Percentiles rank a stretch among this genome's conserved stretches.
These are phyloP conservation scores for Aspergillus olivimuriae DNA, from an alignment of 495 filamentous ascomycete genomes.

Conservation along the genomic window DNA sequence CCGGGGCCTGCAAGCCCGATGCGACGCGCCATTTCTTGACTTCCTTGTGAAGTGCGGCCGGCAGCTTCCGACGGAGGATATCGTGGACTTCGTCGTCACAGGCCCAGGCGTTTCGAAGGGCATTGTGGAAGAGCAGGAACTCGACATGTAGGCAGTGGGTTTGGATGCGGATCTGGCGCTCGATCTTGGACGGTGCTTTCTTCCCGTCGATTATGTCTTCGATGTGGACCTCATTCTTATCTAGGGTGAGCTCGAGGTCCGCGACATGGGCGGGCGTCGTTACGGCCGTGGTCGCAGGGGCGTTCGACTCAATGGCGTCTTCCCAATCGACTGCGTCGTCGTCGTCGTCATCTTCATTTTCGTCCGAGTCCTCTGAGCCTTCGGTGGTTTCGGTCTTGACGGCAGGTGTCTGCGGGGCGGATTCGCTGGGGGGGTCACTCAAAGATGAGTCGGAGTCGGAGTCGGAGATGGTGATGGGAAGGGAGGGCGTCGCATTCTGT, in stretches of 20 bases:
- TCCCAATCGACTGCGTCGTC: constrained; percentile 82
- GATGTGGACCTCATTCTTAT: constrained; percentile 49
- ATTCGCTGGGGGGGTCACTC: constrained; percentile 47
- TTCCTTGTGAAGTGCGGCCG: constrained; percentile 59
- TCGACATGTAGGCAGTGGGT: constrained; percentile 91
- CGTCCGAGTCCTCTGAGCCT: constrained; percentile 25
- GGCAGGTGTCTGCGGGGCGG: constrained; percentile 6
- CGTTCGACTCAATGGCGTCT: constrained; percentile 59
- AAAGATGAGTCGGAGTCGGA: constrained; percentile 53
- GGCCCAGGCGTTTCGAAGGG: constrained; percentile 77
- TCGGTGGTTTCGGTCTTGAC: constrained; percentile 14
- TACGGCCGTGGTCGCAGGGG: constrained; percentile 20
- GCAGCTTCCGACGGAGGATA: constrained; percentile 65
- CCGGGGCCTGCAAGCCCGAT: constrained; percentile 51
- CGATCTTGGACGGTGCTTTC: constrained; percentile 78
- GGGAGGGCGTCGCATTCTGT: constrained; percentile 30
- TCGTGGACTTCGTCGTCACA: constrained; percentile 75
- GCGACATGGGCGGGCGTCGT: constrained; percentile 26
- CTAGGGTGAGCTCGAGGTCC: constrained; percentile 73
- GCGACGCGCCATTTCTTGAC: constrained; percentile 67
- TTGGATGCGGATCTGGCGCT: constrained; percentile 66
- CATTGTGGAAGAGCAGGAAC: constrained; percentile 81
- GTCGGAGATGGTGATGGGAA: constrained; percentile 28
- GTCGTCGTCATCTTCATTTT: constrained; percentile 51
- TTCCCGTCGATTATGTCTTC: constrained; percentile 61